phyloP scores from a whole-genome alignment of 202 grass and related monocot genomes.

The Saccharum hybrid region DNA sequence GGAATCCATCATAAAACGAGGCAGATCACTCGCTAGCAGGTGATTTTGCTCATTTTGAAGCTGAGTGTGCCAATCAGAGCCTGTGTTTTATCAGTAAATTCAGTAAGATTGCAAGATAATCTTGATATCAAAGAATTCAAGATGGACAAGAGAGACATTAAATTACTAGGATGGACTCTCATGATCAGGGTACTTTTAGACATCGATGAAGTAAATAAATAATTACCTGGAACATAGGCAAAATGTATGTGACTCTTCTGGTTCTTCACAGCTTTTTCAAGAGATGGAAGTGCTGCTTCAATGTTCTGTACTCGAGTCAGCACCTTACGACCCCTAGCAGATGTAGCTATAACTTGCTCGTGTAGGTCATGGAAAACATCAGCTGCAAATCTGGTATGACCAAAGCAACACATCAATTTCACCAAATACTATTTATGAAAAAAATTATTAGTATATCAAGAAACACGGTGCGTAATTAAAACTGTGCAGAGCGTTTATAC shows the following conservation, averaged over 20 bases:
- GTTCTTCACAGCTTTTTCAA: slow-evolving; percentile 88
- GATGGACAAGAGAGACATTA: slow-evolving; percentile 5
- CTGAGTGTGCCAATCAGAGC: slow-evolving; percentile 81
- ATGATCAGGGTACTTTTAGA: slow-evolving; percentile 12
- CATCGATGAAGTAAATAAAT: slow-evolving; percentile 4
- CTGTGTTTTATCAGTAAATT: slow-evolving; percentile 53
- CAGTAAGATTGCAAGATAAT: slow-evolving; percentile 30
- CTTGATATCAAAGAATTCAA: slow-evolving; percentile 21
- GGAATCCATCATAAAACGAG: slow-evolving; percentile 97
- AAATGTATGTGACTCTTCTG: slow-evolving; percentile 95
- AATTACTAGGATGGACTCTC: slow-evolving; percentile 7
- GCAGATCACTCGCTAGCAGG: slow-evolving; percentile 76
- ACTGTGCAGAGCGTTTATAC: not conserved
- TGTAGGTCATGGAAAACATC: slow-evolving; percentile 97
- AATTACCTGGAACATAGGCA: slow-evolving; percentile 75
- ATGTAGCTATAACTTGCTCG: slow-evolving; percentile 81
- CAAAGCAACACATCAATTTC: slow-evolving; percentile 44
- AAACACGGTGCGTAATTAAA: not conserved
- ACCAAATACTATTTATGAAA: slow-evolving; percentile 11
- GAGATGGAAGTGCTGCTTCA: slow-evolving; percentile 87
- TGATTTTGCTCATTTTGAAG: slow-evolving; percentile 68
- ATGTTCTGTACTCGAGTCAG: slow-evolving; percentile 87
- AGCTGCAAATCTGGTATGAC: slow-evolving; percentile 75
- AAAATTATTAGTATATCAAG: not conserved
- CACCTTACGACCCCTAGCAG: slow-evolving; percentile 80